Evolutionary conservation across 108 stramenopile species (phyloP), one percentile per base, ranked within the genome.

Genomic region (Cafeteria roenbergensis): DNA sequence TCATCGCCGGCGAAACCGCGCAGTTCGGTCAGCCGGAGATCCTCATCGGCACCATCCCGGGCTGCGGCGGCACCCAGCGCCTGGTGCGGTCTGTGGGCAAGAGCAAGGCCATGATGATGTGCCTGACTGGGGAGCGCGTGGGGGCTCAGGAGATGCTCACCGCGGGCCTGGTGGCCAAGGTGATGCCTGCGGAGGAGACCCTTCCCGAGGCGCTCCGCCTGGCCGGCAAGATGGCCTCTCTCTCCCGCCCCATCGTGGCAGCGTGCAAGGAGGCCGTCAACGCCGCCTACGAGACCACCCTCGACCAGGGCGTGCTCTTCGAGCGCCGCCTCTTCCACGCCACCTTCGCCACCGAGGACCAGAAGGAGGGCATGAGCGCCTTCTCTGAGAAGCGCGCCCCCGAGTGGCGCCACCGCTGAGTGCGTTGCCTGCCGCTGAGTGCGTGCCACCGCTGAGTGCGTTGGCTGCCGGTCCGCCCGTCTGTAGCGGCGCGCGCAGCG

Each of bases 21-120:
- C 78, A 87, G 70, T 98, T 98, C 77, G 94, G 91, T 8, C 94
- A 95, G 74, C 97, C 97, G 6, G 97, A 98, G 77, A 93, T 98
- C 52, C 91, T 87, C 61, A 84, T 98, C 38, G 97, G 94, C 8
- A 86, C 94, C 34, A 95, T 95, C 55, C 91, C 97, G 8, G 91
- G 86, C 34, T 51, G 56, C 21, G 97, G 97, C 34, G 97, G 97
- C 8, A 95, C 97, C 0, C 97, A 98, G 76, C 76, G 97, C 20
- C 71, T 98, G 58, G 86, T 92, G 53, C 85, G 90, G 37, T 90
- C 91, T 0, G 82, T 98, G 54, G 97, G 97, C 20, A 98, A 98
- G 76, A 86, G 89, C 57, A 98, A 95, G 75, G 88, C 92, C 54
- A 98, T 98, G 97, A 84, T 94, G 69, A 88, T 95, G 89, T 68